These are phyloP conservation scores for Amaranthus hypochondriacus DNA, from an alignment of 148 eudicot genomes.

Conservation along the genomic window DNA sequence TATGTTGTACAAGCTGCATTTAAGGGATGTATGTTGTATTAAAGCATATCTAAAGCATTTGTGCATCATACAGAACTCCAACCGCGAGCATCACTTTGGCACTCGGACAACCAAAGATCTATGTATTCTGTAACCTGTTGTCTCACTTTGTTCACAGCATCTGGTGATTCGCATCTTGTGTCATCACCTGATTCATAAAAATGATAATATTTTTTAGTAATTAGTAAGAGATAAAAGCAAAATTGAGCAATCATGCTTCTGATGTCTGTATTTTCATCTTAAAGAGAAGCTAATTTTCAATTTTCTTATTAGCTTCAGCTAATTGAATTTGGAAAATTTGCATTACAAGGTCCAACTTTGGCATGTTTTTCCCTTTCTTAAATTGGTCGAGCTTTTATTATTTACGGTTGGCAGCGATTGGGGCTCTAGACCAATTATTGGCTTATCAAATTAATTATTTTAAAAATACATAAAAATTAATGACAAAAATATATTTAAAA, in stretches of 20 bases:
- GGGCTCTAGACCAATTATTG: too few relatives aligned
- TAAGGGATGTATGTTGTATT: not conserved
- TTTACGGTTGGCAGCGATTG: too few relatives aligned
- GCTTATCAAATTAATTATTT: too few relatives aligned
- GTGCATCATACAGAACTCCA: slow-evolving; percentile 42
- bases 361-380: too few relatives aligned
- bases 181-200: slow-evolving; percentile 50
- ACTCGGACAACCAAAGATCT: slow-evolving; percentile 90
- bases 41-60: not conserved
- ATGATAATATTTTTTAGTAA: too few relatives aligned
- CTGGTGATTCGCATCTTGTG: slow-evolving; percentile 77
- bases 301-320: not conserved
- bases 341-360: too few relatives aligned
- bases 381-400: too few relatives aligned
- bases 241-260: not conserved
- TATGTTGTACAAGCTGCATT: not conserved
- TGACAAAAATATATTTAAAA: too few relatives aligned
- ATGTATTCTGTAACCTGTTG: slow-evolving; percentile 65
- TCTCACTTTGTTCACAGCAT: slow-evolving; percentile 85
- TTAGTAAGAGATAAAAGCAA: not conserved
- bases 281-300: not conserved
- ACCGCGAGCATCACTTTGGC: slow-evolving; percentile 47
- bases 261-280: not conserved
- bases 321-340: too few relatives aligned
- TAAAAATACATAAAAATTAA: too few relatives aligned